Evolutionary conservation across 257 asterid genomes (phyloP).

Genomic region (Solanum pimpinellifolium): DNA sequence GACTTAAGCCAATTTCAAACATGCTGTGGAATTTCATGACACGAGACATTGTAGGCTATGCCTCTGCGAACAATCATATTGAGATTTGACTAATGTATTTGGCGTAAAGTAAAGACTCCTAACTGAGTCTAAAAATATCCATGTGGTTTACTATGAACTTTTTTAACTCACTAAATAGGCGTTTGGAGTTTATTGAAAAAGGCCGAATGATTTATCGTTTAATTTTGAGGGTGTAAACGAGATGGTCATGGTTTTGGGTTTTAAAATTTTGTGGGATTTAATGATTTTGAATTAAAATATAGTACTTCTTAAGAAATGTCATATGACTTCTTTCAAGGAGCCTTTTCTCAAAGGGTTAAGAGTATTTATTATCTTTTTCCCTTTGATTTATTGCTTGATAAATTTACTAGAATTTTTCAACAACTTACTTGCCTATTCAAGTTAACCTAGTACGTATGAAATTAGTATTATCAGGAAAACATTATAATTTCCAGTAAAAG

Average conservation of each 20-base stretch:
- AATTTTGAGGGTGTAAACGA: not conserved
- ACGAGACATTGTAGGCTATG: not conserved
- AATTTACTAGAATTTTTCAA: not conserved
- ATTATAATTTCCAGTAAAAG: not conserved
- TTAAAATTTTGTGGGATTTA: not conserved
- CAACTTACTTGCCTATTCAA: not conserved
- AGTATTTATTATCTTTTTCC: not conserved
- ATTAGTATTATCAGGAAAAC: not conserved
- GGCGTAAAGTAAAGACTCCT: not conserved
- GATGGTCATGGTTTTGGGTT: not conserved
- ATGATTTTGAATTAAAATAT: too few relatives aligned
- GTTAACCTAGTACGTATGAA: not conserved
- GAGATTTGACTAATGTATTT: not conserved
- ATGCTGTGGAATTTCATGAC: not conserved
- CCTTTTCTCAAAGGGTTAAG: not conserved
- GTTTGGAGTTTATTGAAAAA: not conserved
- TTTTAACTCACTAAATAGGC: not conserved
- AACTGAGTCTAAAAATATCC: not conserved
- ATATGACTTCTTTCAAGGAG: not conserved
- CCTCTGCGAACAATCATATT: not conserved
- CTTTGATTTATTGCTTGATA: not conserved
- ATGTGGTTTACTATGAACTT: not conserved
- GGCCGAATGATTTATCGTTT: not conserved
- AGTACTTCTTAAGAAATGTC: not conserved
- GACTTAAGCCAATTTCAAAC: too few relatives aligned